Evolutionary conservation across 148 eudicot genomes (phyloP), one percentile per base, ranked within the genome.

Genomic region (Heliosperma pusillum): DNA sequence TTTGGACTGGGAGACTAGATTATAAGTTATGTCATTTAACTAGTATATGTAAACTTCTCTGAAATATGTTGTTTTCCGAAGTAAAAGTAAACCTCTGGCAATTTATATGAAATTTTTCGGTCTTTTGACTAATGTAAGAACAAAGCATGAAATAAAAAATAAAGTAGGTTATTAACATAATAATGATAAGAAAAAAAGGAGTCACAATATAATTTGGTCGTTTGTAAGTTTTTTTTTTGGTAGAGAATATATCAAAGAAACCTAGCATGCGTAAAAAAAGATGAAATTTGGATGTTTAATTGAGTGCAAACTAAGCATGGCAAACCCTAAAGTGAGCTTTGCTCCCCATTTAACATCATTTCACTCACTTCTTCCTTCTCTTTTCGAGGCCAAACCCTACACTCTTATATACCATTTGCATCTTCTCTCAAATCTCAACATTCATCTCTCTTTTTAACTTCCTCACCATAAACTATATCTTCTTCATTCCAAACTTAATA

Each of bases 341-440:
- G 81, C 79, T 74, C 76, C 79, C 82, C 61, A 67, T 75, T 83
- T 75, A 47, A 78, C 76, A 82, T 82, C 82, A 82, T 79, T 79
- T 77, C 88, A 58, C 86, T 88, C 94, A 90, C 91, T 70, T 42
- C 55, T 78, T 20, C 72, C 60, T 66, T 81, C 76, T 82, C 83
- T 85, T 85, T 74, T 72, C 79, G 72, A 90, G 85, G 81, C 79
- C 73, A 79, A 69, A 69, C 58, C 72, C 79, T 70, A 50, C 59
- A 7, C 10, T n/a, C n/a, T 77, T 82, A 82, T 80, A 82, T 82
- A 80, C 69, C 57, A 69, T 44, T 69, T 64, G 26, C 56, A 22
- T 24, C 52, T 16, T 30, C 15, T 12, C 17, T n/a, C 68, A 36
- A 36, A 36, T 60, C 55, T 58, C 67, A 70, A 15, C 52, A 36